Conservation (phyloP, 208 protist species). For the Zelonia costaricensis region DNA sequence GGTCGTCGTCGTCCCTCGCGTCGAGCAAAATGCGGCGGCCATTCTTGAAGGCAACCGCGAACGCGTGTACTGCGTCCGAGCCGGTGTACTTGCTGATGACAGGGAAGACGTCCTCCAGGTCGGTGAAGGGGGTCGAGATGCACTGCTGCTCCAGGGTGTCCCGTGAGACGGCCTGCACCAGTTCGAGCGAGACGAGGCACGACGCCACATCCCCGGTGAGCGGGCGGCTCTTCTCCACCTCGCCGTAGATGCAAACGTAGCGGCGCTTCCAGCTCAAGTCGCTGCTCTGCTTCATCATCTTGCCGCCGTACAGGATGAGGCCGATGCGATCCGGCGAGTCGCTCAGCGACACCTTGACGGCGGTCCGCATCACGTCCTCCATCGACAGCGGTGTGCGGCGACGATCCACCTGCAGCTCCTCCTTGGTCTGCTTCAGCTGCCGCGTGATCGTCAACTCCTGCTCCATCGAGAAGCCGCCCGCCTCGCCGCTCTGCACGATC, state of each 20-base stretch:
- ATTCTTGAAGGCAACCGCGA: conserved; percentile 76
- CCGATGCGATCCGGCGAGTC: conserved; percentile 40
- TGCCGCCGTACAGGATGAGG: conserved; percentile 59
- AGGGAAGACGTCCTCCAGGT: conserved; percentile 74
- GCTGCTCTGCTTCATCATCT: conserved; percentile 67
- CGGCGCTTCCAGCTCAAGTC: conserved; percentile 71
- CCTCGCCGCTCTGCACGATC: conserved; percentile 58
- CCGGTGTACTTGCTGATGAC: conserved; percentile 79
- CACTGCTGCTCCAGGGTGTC: conserved; percentile 76
- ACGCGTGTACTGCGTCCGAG: conserved; percentile 60
- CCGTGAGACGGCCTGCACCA: conserved; percentile 66
- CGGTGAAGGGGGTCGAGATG: conserved; percentile 66
- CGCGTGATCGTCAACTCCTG: conserved; percentile 42
- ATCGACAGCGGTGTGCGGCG: conserved; percentile 34
- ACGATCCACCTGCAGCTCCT: conserved; percentile 47
- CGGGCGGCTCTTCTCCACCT: conserved; percentile 44
- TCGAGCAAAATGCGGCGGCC: conserved; percentile 71
- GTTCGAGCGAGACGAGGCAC: conserved; percentile 50
- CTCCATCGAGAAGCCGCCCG: conserved; percentile 32
- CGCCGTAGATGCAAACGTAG: conserved; percentile 71
- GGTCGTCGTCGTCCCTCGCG: conserved; percentile 45
- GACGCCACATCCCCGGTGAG: conserved; percentile 40
- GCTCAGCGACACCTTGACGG: conserved; percentile 42
- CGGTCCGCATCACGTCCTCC: conserved; percentile 44
- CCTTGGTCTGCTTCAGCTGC: conserved; percentile 63